Conservation (phyloP, 371 early-diverging fungal species). For the Chytridiales sp. region DNA sequence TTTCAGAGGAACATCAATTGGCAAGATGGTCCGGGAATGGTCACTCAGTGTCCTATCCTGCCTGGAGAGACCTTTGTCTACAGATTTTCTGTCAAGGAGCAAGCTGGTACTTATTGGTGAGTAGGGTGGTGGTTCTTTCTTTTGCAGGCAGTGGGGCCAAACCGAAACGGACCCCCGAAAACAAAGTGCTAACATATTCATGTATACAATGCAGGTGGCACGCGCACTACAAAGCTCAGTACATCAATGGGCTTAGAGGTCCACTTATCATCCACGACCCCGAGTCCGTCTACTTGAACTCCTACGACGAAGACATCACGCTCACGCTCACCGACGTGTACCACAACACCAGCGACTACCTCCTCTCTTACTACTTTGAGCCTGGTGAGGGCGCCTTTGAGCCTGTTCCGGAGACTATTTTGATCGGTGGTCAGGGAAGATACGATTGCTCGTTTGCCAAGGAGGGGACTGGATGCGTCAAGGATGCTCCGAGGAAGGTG, state of each 20-base stretch:
- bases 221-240: no score
- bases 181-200: no score
- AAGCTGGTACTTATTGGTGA: conserved; percentile 65
- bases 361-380: neutral
- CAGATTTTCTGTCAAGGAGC: conserved; percentile 57
- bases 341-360: conserved; percentile 13
- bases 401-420: conserved; percentile 10
- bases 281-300: conserved; percentile 42
- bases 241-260: conserved; percentile 72
- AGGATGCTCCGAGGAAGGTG: neutral
- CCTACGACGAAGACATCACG: conserved; percentile 68
- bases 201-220: no score
- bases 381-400: conserved; percentile 4
- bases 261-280: conserved; percentile 70
- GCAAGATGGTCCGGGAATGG: conserved; percentile 55
- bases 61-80: conserved; percentile 56
- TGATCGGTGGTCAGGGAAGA: conserved; percentile 10
- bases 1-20: conserved; percentile 61
- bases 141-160: no score
- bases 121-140: no score
- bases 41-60: conserved; percentile 21
- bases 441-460: conserved; percentile 15
- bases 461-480: neutral
- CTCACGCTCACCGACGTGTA: conserved; percentile 35
- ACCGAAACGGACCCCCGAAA: no score